phyloP scores from a whole-genome alignment of 2,329 filamentous ascomycete genomes.

The Bipolaris sorokiniana region DNA sequence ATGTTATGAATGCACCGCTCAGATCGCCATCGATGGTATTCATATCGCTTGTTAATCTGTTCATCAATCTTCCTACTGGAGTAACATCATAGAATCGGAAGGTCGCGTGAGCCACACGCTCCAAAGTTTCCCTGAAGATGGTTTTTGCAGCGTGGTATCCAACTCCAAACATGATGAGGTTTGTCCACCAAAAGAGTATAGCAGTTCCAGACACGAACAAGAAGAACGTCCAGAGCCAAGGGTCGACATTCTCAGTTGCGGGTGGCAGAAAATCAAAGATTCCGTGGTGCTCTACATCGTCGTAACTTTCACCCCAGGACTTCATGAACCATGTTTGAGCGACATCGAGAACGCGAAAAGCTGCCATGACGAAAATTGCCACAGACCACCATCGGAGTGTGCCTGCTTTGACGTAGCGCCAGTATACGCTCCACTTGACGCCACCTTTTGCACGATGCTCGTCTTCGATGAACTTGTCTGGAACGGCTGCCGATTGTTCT shows the following conservation, averaged over 20 bases:
- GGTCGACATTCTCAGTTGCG: constrained; percentile 69
- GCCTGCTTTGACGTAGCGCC: constrained; percentile 84
- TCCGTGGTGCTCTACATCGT: constrained; percentile 37
- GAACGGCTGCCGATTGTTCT: constrained; percentile 59
- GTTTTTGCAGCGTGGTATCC: constrained; percentile 77
- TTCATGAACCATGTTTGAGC: constrained; percentile 82
- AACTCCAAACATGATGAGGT: constrained; percentile 75
- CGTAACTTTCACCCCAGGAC: constrained; percentile 81
- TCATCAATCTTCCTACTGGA: constrained; percentile 88
- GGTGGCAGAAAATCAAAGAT: constrained; percentile 63
- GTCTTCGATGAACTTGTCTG: constrained; percentile 80
- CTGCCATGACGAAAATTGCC: constrained; percentile 66
- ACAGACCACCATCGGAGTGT: constrained; percentile 74
- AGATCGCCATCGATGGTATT: constrained; percentile 89
- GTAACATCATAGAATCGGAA: constrained; percentile 93
- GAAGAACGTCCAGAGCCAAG: constrained; percentile 77
- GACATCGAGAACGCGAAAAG: constrained; percentile 70
- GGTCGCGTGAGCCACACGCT: constrained; percentile 75
- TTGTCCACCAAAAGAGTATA: constrained; percentile 61
- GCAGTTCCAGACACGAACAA: constrained; percentile 56
- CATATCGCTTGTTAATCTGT: constrained; percentile 88
- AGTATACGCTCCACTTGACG: constrained; percentile 78
- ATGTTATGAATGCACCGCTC: constrained; percentile 72
- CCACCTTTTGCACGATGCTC: constrained; percentile 76
- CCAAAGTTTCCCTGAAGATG: constrained; percentile 76